A percentile compares a stretch with the other conserved stretches of the same genome.
phyloP scores from a whole-genome alignment of 192 early-diverging fungal species.

The Coemansia sp. region DNA sequence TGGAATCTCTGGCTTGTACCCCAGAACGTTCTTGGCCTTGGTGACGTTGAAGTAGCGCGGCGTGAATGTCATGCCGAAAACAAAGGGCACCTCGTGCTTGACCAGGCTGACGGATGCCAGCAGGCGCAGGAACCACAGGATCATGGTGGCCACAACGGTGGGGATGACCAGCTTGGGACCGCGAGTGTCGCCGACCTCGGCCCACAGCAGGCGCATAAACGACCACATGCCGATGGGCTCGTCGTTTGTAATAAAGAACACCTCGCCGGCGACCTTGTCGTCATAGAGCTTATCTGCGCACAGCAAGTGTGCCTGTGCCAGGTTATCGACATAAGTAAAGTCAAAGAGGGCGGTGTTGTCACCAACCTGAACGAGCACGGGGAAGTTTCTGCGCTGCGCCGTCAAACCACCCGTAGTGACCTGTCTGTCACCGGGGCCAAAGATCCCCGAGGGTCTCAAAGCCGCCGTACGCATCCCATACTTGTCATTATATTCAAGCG shows the following conservation, averaged over 20 bases:
- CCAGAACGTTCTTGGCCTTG: constrained; percentile 73
- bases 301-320: constrained; percentile 86
- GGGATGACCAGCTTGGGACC: constrained; percentile 61
- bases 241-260: constrained; percentile 91
- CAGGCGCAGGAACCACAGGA: constrained; percentile 58
- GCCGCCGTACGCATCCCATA: constrained; percentile 64
- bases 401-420: constrained; percentile 63
- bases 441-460: constrained; percentile 86
- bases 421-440: constrained; percentile 82
- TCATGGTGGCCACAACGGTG: constrained; percentile 63
- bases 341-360: constrained; percentile 80
- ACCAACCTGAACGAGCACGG: constrained; percentile 73
- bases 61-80: constrained; percentile 72
- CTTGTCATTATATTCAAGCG: constrained; percentile 68
- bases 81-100: constrained; percentile 71
- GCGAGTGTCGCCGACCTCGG: constrained; percentile 53
- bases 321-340: constrained; percentile 91
- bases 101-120: constrained; percentile 58
- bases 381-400: constrained; percentile 59
- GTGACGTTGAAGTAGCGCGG: constrained; percentile 86
- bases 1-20: constrained; percentile 58
- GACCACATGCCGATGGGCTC: constrained; percentile 89
- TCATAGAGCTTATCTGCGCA: constrained; percentile 72
- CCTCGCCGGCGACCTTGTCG: constrained; percentile 55
- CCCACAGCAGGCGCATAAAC: constrained; percentile 69